Conservation (phyloP, 2,329 filamentous ascomycete genomes). For the Aspergillus caelatus region DNA sequence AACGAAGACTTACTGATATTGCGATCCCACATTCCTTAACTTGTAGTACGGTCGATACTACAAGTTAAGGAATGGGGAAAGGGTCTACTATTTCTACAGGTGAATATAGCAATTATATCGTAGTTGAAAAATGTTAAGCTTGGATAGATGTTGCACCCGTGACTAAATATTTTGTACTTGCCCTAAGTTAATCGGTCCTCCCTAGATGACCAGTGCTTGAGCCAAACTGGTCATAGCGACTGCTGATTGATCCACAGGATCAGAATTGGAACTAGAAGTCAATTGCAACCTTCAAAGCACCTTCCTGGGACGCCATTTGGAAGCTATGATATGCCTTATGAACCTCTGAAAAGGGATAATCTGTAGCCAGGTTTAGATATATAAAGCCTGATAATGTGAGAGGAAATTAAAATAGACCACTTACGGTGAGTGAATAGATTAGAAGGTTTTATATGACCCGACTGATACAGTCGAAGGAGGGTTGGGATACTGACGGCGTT, state of each 20-base stretch:
- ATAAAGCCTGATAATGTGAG: not conserved
- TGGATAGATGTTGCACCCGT: not conserved
- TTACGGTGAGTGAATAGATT: constrained; percentile 52
- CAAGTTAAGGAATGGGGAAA: too few relatives aligned
- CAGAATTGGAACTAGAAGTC: not conserved
- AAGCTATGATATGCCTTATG: not conserved
- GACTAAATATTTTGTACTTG: not conserved
- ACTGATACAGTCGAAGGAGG: constrained; percentile 50
- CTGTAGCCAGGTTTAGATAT: not conserved
- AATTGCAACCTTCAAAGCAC: not conserved
- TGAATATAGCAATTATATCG: too few relatives aligned
- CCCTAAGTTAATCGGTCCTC: not conserved
- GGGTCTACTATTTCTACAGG: too few relatives aligned
- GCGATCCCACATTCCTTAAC: too few relatives aligned
- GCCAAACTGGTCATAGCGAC: too few relatives aligned
- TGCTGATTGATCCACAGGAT: rapidly evolving
- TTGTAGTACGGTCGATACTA: too few relatives aligned
- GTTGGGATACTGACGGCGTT: constrained; percentile 54
- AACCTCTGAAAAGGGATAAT: not conserved
- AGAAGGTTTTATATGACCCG: constrained; percentile 46
- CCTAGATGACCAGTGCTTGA: not conserved
- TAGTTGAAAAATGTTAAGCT: not conserved
- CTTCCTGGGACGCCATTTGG: not conserved
- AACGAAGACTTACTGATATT: too few relatives aligned
- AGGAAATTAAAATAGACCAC: not conserved